A percentile compares a stretch with the other conserved stretches of the same genome.
Conservation (phyloP, 768 basidiomycete genomes). For the Trametes coccinea region DNA sequence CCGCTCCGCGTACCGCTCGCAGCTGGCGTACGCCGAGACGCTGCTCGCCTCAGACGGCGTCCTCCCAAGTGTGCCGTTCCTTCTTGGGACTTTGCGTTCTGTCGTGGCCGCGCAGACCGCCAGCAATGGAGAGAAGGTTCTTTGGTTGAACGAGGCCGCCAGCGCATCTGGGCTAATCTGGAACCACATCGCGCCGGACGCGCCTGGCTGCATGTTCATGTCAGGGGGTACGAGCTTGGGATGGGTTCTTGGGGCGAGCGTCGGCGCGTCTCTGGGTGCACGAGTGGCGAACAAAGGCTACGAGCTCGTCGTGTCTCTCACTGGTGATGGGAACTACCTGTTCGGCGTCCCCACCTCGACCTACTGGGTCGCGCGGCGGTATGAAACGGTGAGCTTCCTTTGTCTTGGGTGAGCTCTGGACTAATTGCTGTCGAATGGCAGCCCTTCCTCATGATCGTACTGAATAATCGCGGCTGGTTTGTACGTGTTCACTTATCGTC, state of each 20-base stretch:
- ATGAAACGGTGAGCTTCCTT: slow-evolving; percentile 53
- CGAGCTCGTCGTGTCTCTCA: slow-evolving; percentile 59
- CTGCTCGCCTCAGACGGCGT: slow-evolving; percentile 11
- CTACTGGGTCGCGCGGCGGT: slow-evolving; percentile 73
- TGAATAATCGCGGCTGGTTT: slow-evolving; percentile 75
- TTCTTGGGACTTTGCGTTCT: slow-evolving; percentile 50
- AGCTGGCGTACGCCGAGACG: slow-evolving; percentile 25
- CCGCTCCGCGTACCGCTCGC: slow-evolving; percentile 22
- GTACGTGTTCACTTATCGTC: slow-evolving; percentile 32
- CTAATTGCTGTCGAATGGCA: neutral
- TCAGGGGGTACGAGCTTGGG: slow-evolving; percentile 70
- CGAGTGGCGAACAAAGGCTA: slow-evolving; percentile 34
- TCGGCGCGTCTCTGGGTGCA: slow-evolving; percentile 56
- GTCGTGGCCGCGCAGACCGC: slow-evolving; percentile 42
- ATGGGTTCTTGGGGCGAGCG: slow-evolving; percentile 64
- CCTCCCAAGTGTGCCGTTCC: slow-evolving; percentile 22
- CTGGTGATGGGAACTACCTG: slow-evolving; percentile 71
- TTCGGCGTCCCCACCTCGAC: slow-evolving; percentile 66
- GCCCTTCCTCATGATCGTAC: slow-evolving; percentile 60
- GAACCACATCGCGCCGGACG: slow-evolving; percentile 56
- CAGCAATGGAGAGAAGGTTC: slow-evolving; percentile 37
- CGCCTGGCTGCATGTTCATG: slow-evolving; percentile 49
- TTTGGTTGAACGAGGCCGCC: slow-evolving; percentile 66
- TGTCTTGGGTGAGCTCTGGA: neutral
- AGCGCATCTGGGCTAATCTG: slow-evolving; percentile 56